A percentile compares a stretch with the other conserved stretches of the same genome.
Conservation (phyloP, 2,329 filamentous ascomycete genomes). For the Pyrenophora graminea region DNA sequence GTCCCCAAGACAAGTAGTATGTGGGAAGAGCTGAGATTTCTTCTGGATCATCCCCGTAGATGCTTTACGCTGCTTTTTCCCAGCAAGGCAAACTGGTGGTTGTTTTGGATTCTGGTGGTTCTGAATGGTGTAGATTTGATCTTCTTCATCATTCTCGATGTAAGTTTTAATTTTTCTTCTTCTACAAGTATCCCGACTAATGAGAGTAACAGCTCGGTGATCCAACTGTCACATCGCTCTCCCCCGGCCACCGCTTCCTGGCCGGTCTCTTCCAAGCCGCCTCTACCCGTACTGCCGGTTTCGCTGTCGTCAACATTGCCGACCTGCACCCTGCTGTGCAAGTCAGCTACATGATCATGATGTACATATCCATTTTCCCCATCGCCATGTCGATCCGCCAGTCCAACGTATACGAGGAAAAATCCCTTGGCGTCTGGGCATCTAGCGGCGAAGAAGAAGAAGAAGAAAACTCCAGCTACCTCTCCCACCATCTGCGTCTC, state of each 20-base stretch:
- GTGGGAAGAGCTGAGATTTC: constrained; percentile 88
- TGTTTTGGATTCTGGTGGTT: constrained; percentile 81
- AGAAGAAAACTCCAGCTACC: constrained; percentile 73
- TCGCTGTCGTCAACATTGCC: constrained; percentile 77
- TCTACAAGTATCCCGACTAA: constrained; percentile 2
- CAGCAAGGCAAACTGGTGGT: constrained; percentile 89
- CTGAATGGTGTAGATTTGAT: constrained; percentile 86
- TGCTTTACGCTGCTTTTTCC: constrained; percentile 97
- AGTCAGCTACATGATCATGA: constrained; percentile 96
- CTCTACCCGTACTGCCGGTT: constrained; percentile 88
- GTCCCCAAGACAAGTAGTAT: constrained; percentile 69
- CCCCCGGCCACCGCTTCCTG: constrained; percentile 75
- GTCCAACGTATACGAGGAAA: constrained; percentile 96
- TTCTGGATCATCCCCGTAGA: constrained; percentile 90
- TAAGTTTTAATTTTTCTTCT: constrained; percentile 52
- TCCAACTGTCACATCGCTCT: constrained; percentile 67
- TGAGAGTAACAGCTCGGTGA: constrained; percentile 66
- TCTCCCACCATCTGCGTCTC: constrained; percentile 86
- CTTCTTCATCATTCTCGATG: constrained; percentile 90
- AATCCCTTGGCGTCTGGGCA: constrained; percentile 74
- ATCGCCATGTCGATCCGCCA: constrained; percentile 93
- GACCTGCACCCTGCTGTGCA: constrained; percentile 87
- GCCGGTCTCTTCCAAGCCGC: constrained; percentile 90
- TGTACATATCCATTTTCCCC: constrained; percentile 98
- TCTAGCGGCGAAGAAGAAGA: constrained; percentile 53